Evolutionary conservation across 441 rosid species (phyloP).

Genomic region (Populus hybrid): DNA sequence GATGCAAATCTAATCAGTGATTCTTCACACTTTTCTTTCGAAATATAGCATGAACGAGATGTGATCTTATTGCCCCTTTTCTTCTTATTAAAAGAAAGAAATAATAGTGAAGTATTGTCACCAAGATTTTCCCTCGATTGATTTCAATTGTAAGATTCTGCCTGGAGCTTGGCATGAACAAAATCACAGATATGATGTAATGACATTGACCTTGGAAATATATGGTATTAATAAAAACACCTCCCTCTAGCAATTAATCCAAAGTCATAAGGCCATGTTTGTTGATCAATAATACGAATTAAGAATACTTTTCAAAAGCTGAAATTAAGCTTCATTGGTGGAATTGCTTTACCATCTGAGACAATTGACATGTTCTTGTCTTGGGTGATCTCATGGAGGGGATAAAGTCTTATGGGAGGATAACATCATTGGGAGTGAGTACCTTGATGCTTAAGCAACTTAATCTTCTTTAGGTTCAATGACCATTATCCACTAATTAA

Average conservation of each 20-base stretch:
- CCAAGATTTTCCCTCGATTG: conserved; percentile 25
- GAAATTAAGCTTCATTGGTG: background rate
- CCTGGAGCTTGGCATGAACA: conserved; percentile 31
- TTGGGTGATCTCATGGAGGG: conserved; percentile 3
- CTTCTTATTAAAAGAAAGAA: background rate
- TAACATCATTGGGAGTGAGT: conserved; percentile 28
- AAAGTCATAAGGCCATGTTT: conserved; percentile 4
- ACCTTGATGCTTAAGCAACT: conserved; percentile 38
- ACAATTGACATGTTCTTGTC: background rate
- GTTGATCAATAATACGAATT: background rate
- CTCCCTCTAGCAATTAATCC: background rate
- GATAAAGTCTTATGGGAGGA: conserved; percentile 14
- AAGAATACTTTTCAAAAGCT: background rate
- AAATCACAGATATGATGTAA: conserved; percentile 21
- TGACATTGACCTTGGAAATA: conserved; percentile 24
- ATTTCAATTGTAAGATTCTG: conserved; percentile 22
- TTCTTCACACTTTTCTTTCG: background rate
- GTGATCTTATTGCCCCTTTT: background rate
- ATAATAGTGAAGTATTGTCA: background rate
- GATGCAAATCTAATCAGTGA: background rate
- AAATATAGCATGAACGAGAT: background rate
- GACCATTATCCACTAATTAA: conserved; percentile 34
- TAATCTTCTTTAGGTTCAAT: conserved; percentile 22
- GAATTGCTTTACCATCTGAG: background rate
- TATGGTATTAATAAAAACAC: background rate